Evolutionary conservation across 1,139 yeast genomes (phyloP).

Genomic region (Groenewaldozyma auringiensis): DNA sequence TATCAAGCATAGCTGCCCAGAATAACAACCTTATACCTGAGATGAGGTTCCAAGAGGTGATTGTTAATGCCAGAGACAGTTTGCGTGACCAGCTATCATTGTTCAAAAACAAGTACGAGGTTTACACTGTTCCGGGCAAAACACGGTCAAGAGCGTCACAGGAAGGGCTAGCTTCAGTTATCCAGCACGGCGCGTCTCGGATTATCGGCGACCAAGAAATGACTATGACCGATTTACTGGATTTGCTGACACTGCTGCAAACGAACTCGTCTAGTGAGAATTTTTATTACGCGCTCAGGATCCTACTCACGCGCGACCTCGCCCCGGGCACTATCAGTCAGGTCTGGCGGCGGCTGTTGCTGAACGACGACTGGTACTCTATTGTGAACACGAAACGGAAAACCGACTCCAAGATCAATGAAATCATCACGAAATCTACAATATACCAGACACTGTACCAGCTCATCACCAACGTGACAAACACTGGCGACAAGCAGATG

Average conservation of each 20-base stretch:
- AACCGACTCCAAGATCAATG: slow-evolving; percentile 40
- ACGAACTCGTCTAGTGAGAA: slow-evolving; percentile 26
- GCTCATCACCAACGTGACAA: neutral
- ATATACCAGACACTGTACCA: slow-evolving; percentile 30
- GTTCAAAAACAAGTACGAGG: neutral
- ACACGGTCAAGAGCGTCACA: neutral
- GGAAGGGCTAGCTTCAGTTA: slow-evolving; percentile 13
- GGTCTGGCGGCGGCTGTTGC: slow-evolving; percentile 58
- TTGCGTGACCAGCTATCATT: neutral
- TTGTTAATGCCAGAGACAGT: slow-evolving; percentile 1
- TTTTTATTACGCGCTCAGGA: slow-evolving; percentile 38
- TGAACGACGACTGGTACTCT: slow-evolving; percentile 52
- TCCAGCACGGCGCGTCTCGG: slow-evolving; percentile 31
- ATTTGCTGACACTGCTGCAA: slow-evolving; percentile 42
- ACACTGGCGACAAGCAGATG: neutral
- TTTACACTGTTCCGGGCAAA: neutral
- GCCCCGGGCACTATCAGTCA: slow-evolving; percentile 13
- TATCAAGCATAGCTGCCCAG: slow-evolving; percentile 34
- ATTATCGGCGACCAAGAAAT: slow-evolving; percentile 39
- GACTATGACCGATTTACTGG: slow-evolving; percentile 43
- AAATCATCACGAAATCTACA: slow-evolving; percentile 37
- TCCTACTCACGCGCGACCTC: slow-evolving; percentile 25
- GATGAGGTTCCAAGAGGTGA: slow-evolving; percentile 5
- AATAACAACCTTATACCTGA: slow-evolving; percentile 6
- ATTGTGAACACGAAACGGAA: slow-evolving; percentile 38